Conservation (phyloP, 176 grass and related monocot genomes). For the Aechmea fasciata region DNA sequence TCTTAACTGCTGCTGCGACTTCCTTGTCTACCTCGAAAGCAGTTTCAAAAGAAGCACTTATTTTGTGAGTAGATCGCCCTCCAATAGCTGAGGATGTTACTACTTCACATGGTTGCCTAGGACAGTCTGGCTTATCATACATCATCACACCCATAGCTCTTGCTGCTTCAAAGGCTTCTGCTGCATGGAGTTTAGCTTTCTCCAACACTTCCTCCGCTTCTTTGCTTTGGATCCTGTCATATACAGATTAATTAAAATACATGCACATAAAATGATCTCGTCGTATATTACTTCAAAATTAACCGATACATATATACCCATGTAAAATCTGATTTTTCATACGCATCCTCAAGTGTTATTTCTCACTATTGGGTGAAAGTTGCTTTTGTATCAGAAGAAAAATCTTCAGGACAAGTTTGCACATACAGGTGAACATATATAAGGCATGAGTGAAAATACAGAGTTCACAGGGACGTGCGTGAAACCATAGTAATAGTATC, state of each 20-base stretch:
- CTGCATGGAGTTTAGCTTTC: conserved; percentile 40
- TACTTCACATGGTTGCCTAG: conserved; percentile 45
- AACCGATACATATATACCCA: too few species aligned
- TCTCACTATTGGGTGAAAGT: too few species aligned
- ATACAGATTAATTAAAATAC: neutral
- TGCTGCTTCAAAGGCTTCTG: conserved; percentile 77
- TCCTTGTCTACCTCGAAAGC: conserved; percentile 87
- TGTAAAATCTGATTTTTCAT: too few species aligned
- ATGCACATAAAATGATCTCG: neutral
- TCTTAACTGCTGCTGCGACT: conserved; percentile 73
- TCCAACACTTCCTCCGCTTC: conserved; percentile 47
- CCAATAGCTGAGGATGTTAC: conserved; percentile 42
- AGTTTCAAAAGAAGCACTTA: conserved; percentile 84
- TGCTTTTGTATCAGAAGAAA: too few species aligned
- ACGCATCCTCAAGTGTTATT: too few species aligned
- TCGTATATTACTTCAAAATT: too few species aligned
- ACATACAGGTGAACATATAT: too few species aligned
- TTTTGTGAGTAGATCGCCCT: conserved; percentile 54
- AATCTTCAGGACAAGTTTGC: too few species aligned
- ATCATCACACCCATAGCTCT: conserved; percentile 87
- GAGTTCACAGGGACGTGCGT: too few species aligned
- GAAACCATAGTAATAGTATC: conserved; percentile 15
- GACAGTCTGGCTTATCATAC: conserved; percentile 78
- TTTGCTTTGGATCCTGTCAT: conserved; percentile 55
- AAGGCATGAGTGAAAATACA: too few species aligned